phyloP scores from a whole-genome alignment of 176 grass and related monocot species.

The Chloris gayana region DNA sequence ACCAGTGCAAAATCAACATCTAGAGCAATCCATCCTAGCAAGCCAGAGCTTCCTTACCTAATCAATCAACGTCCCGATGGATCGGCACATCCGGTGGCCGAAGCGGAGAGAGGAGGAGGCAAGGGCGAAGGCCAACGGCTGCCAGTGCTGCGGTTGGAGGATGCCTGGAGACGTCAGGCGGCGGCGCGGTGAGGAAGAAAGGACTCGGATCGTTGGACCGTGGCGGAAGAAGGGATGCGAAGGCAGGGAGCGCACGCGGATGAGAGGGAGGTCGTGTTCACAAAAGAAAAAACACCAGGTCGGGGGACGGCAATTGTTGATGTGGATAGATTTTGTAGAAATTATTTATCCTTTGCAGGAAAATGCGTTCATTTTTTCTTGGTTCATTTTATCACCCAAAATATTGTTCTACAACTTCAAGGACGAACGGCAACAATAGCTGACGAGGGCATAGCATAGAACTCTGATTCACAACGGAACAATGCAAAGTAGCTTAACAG shows the following conservation, averaged over 20 bases:
- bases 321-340: not conserved
- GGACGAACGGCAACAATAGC: too few relatives aligned
- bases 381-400: not conserved
- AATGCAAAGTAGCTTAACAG: not conserved
- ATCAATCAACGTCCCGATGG: not conserved
- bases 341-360: not conserved
- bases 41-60: not conserved
- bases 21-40: not conserved
- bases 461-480: not conserved
- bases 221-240: not conserved
- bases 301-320: not conserved
- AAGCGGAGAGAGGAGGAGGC: not conserved
- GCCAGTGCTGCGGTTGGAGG: not conserved
- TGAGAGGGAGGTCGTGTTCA: not conserved
- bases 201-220: not conserved
- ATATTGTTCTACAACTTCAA: too few relatives aligned
- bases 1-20: not conserved
- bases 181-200: not conserved
- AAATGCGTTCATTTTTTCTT: not conserved
- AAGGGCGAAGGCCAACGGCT: not conserved
- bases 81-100: not conserved
- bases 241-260: constrained; percentile 6
- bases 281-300: not conserved
- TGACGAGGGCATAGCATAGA: not conserved
- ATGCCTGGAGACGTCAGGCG: not conserved